These are phyloP conservation scores for Jasminum sambac DNA, from an alignment of 257 asterid genomes.

Conservation along the genomic window DNA sequence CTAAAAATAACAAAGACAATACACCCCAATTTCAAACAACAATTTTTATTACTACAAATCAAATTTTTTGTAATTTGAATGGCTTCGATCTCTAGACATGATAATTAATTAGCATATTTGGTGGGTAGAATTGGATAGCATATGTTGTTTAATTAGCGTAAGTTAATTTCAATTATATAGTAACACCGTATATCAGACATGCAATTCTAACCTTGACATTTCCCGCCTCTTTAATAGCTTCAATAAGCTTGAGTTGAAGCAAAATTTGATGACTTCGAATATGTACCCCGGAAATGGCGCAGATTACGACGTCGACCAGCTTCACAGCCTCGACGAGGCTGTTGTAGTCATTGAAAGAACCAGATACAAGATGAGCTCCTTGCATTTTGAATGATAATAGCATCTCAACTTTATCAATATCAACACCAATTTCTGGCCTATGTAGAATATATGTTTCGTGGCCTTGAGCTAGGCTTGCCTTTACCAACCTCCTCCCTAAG, in stretches of 20 bases:
- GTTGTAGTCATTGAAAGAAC: slow-evolving; percentile 19
- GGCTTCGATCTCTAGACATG: too few relatives aligned
- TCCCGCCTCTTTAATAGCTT: slow-evolving; percentile 22
- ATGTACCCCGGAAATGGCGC: slow-evolving; percentile 34
- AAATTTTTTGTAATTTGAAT: too few relatives aligned
- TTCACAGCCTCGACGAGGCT: slow-evolving; percentile 29
- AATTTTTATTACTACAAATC: too few relatives aligned
- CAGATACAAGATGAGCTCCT: slow-evolving; percentile 28
- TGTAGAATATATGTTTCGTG: background rate
- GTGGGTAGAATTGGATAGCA: too few relatives aligned
- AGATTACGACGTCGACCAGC: slow-evolving; percentile 27
- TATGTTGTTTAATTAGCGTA: background rate
- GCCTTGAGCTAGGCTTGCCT: background rate
- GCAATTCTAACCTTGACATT: slow-evolving; percentile 27
- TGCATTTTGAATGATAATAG: slow-evolving; percentile 22
- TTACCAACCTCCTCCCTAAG: background rate
- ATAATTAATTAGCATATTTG: too few relatives aligned
- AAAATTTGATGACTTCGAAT: slow-evolving; percentile 27
- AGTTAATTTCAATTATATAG: background rate
- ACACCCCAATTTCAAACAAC: too few relatives aligned
- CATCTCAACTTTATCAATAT: slow-evolving; percentile 27
- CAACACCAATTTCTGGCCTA: slow-evolving; percentile 7
- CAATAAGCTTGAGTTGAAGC: slow-evolving; percentile 27
- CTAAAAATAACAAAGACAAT: too few relatives aligned
- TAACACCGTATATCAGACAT: background rate